These are phyloP conservation scores for Larix sibirica DNA, from an alignment of 83 land plant species.

Conservation along the genomic window DNA sequence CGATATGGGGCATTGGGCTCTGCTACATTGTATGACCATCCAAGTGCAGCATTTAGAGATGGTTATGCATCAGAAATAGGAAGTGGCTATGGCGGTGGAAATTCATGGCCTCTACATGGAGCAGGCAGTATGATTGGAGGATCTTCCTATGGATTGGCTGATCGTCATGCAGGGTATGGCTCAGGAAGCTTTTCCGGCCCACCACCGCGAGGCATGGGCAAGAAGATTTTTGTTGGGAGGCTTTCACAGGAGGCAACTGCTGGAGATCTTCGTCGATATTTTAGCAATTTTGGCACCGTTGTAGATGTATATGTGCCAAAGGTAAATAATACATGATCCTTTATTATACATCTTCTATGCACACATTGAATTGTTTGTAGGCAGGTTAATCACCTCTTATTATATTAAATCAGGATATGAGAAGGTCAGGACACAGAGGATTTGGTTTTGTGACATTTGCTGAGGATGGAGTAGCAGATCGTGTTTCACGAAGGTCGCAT, in stretches of 20 bases:
- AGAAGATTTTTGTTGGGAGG: slow-evolving; percentile 82
- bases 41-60: slow-evolving; percentile 39
- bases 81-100: slow-evolving; percentile 22
- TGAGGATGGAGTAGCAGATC: slow-evolving; percentile 84
- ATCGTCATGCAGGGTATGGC: slow-evolving; percentile 20
- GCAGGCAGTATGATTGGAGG: slow-evolving; percentile 9
- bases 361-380: neutral
- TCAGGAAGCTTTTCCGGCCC: slow-evolving; percentile 20
- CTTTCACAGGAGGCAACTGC: slow-evolving; percentile 75
- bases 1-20: slow-evolving; percentile 90
- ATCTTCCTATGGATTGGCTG: slow-evolving; percentile 24
- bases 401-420: slow-evolving; percentile 60
- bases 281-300: slow-evolving; percentile 79
- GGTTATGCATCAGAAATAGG: slow-evolving; percentile 20
- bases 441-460: slow-evolving; percentile 91
- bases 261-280: slow-evolving; percentile 70
- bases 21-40: slow-evolving; percentile 80
- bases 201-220: slow-evolving; percentile 48
- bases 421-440: slow-evolving; percentile 79
- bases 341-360: neutral
- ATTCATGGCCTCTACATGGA: slow-evolving; percentile 29
- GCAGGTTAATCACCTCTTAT: neutral
- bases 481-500: slow-evolving; percentile 72
- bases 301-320: slow-evolving; percentile 80
- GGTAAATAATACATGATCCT: slow-evolving; percentile 30